Percentiles rank a stretch among this genome's conserved stretches.
Evolutionary conservation across 2,329 filamentous ascomycete genomes (phyloP).

Genomic region (Fusarium duplospermum): DNA sequence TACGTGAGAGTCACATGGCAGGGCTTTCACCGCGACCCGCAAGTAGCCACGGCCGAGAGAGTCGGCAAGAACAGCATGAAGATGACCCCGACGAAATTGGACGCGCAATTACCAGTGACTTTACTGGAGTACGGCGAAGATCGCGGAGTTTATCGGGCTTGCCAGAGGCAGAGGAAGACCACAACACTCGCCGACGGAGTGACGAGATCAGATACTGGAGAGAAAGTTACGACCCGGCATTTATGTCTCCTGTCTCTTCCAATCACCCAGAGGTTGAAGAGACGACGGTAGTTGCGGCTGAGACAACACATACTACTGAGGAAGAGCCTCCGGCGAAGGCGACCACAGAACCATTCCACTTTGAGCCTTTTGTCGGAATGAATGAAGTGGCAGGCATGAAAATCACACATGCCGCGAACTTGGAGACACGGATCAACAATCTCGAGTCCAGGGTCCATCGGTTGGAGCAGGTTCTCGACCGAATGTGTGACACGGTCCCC

Average conservation of each 20-base stretch:
- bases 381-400: conserved; percentile 65
- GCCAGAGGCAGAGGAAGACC: conserved; percentile 52
- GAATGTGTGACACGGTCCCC: conserved; percentile 60
- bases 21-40: conserved; percentile 71
- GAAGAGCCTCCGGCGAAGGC: conserved; percentile 50
- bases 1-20: conserved; percentile 56
- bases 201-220: conserved; percentile 75
- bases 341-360: conserved; percentile 65
- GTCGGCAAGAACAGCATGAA: conserved; percentile 50
- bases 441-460: conserved; percentile 65
- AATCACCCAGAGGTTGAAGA: conserved; percentile 54
- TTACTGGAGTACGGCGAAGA: conserved; percentile 61
- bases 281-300: conserved; percentile 42
- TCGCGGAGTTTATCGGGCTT: conserved; percentile 71
- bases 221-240: conserved; percentile 66
- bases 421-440: conserved; percentile 64
- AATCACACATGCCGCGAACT: conserved; percentile 65
- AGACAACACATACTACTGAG: conserved; percentile 47
- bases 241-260: conserved; percentile 65
- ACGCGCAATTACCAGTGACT: conserved; percentile 70
- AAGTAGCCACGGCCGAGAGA: conserved; percentile 67
- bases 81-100: conserved; percentile 68
- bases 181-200: conserved; percentile 63
- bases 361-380: conserved; percentile 60
- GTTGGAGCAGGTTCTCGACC: conserved; percentile 64